Conservation (phyloP, 306 rosid genomes). For the Trichosanthes cucumerina region DNA sequence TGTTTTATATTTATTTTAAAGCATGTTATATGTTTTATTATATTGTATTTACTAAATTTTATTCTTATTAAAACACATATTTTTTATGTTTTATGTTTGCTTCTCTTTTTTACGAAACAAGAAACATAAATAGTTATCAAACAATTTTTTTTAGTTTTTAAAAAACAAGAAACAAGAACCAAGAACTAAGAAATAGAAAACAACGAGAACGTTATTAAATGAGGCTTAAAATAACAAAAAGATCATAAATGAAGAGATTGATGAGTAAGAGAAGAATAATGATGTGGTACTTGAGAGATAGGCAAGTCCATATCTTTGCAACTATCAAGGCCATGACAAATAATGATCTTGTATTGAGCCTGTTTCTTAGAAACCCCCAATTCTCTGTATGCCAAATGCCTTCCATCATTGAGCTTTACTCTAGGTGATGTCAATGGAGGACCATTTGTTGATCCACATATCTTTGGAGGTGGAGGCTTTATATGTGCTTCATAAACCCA, state of each 20-base stretch:
- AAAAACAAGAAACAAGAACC: too few species aligned
- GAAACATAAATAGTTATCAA: too few species aligned
- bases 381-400: slow-evolving; percentile 27
- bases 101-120: too few species aligned
- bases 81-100: too few species aligned
- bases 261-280: not conserved
- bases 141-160: too few species aligned
- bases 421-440: slow-evolving; percentile 53
- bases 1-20: too few species aligned
- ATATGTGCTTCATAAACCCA: slow-evolving; percentile 29
- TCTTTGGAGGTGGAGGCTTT: slow-evolving; percentile 50
- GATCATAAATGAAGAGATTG: not conserved
- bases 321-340: slow-evolving; percentile 41
- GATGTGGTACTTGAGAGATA: slow-evolving; percentile 37
- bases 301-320: slow-evolving; percentile 45
- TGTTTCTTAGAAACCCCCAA: slow-evolving; percentile 52
- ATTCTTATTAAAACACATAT: too few species aligned
- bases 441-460: slow-evolving; percentile 50
- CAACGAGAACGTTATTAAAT: too few species aligned
- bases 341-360: slow-evolving; percentile 17
- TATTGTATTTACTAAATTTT: too few species aligned
- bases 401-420: slow-evolving; percentile 47
- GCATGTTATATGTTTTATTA: too few species aligned
- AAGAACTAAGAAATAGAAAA: too few species aligned
- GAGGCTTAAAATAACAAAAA: not conserved